Percentiles rank a stretch among this genome's conserved stretches.
Evolutionary conservation across 306 rosid genomes (phyloP).

Genomic region (Begonia peltatifolia): DNA sequence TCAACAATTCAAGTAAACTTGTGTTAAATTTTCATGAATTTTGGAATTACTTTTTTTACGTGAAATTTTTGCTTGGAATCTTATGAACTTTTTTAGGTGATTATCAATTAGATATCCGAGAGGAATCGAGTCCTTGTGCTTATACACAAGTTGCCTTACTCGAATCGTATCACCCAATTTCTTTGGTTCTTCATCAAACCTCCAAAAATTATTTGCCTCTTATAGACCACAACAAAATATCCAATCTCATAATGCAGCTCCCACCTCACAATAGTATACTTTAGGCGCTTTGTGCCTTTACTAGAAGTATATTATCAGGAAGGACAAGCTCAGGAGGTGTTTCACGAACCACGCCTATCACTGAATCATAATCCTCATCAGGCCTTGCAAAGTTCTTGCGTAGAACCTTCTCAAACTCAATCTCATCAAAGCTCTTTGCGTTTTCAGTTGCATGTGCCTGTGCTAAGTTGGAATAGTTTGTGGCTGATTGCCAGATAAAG

Average conservation of each 20-base stretch:
- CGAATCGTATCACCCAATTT: no score
- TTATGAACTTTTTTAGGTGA: no score
- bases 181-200: slow-evolving; percentile 22
- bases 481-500: slow-evolving; percentile 75
- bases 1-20: no score
- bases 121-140: no score
- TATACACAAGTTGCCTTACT: no score
- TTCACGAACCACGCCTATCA: slow-evolving; percentile 41
- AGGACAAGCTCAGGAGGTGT: slow-evolving; percentile 38
- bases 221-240: slow-evolving; percentile 14
- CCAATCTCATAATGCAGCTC: slow-evolving; percentile 9
- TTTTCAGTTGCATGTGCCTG: slow-evolving; percentile 89
- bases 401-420: slow-evolving; percentile 67
- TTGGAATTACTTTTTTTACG: no score
- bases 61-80: no score
- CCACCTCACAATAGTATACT: slow-evolving; percentile 1
- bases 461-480: slow-evolving; percentile 74
- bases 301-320: slow-evolving; percentile 35
- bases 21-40: no score
- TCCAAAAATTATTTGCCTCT: slow-evolving; percentile 34
- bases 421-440: slow-evolving; percentile 53
- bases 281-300: slow-evolving; percentile 40
- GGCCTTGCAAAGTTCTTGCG: slow-evolving; percentile 55
- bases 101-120: no score
- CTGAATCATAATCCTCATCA: slow-evolving; percentile 51